Evolutionary conservation across 2,329 filamentous ascomycete genomes (phyloP).

Genomic region (Metarhizium robertsii): DNA sequence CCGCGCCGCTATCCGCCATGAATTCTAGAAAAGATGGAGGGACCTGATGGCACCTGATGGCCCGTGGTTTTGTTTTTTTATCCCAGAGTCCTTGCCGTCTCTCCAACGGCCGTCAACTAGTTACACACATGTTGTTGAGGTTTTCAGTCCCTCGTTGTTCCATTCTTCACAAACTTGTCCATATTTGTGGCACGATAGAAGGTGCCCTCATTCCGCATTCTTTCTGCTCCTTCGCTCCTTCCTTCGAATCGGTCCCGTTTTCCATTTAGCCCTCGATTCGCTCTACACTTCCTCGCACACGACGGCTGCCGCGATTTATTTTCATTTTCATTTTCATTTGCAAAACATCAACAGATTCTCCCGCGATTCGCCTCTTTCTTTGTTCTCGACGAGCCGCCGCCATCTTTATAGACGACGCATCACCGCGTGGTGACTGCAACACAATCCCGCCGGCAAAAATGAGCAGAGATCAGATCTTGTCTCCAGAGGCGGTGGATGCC

Average conservation of each 20-base stretch:
- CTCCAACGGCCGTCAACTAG: too few species aligned
- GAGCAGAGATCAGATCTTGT: slow-evolving; percentile 34
- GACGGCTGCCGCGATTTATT: neutral
- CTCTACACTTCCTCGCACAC: neutral
- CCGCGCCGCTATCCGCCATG: neutral
- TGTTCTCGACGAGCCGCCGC: neutral
- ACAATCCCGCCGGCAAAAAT: slow-evolving; percentile 10
- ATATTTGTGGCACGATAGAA: neutral
- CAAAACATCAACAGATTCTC: too few species aligned
- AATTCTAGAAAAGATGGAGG: neutral
- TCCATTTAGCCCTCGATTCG: neutral
- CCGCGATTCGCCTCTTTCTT: neutral
- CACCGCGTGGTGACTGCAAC: neutral
- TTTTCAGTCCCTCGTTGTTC: too few species aligned
- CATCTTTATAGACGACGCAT: neutral
- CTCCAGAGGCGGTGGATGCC: slow-evolving; percentile 35
- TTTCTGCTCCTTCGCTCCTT: neutral
- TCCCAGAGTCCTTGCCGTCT: too few species aligned
- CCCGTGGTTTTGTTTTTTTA: too few species aligned
- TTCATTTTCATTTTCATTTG: too few species aligned
- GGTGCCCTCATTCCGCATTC: neutral
- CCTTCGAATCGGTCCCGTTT: neutral
- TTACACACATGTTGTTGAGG: too few species aligned
- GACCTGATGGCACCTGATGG: neutral
- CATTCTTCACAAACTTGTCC: too few species aligned